Base-by-base conservation (phyloP, 2,329 filamentous ascomycete genomes). In the Sclerotinia sclerotiorum region DNA sequence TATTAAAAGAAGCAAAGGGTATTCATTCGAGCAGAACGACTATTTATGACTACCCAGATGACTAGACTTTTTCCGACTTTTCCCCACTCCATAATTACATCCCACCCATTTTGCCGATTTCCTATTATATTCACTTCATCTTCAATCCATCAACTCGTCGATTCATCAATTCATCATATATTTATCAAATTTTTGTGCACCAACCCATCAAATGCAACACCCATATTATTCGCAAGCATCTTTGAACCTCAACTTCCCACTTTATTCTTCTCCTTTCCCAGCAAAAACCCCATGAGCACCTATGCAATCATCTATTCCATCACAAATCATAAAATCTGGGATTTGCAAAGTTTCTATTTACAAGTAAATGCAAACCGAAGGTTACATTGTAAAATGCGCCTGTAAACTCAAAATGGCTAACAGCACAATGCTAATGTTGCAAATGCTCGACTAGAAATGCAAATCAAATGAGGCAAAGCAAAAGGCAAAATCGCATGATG, bases 301-400 rank as follows among this genome's bases (percentile, higher is more conserved):
- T 13, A 62, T 11, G 48, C 54, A 24, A 56, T 39, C 54, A 56
- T 56, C 54, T 13, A 56, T 42, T n/a, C 29, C 21, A 49, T 62
- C 44, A 62, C 44, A 49, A 49, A 51, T 15, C 13, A 19, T 24
- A 24, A 17, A 29, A 39, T 39, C 19, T 21, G 32, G 5, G n/a
- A 27, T n/a, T 62, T 35, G 46, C n/a, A 19, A 49, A 49, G 29
- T 42, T 51, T 46, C 46, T 51, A 51, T 39, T 42, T 27, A 62
- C 21, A 51, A 24, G 29, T 35, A 62, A 39, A 62, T 51, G 46
- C 29, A 51, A 51, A 32, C 39, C 4, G 32, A 51, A 39, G n/a
- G 7, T 39, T 19, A 62, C n/a, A 32, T 35, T n/a, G 32, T 6
- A 62, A 42, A 42, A 51, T 2, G 46, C 29, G 27, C 24, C 39